A percentile compares a stretch with the other conserved stretches of the same genome.
phyloP scores from a whole-genome alignment of 139 green algal genomes.

The Picochlorum sp. region DNA sequence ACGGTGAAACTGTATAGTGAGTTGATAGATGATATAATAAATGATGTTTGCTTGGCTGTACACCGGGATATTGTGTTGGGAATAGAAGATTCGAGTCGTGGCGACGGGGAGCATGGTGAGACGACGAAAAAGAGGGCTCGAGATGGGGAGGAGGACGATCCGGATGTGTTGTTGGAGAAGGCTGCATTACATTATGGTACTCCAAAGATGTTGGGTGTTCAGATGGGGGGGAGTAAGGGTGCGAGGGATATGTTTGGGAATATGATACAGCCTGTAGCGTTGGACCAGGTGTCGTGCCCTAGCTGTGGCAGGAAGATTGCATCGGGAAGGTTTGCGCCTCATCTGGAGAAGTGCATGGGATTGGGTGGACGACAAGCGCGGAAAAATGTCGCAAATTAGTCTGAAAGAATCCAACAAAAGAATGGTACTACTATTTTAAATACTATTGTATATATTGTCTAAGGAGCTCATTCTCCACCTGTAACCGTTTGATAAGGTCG shows the following conservation, averaged over 20 bases:
- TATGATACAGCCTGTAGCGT: conserved; percentile 56
- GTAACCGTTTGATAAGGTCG: not conserved
- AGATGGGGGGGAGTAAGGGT: conserved; percentile 14
- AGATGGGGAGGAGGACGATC: too few species aligned
- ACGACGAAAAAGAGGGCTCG: too few species aligned
- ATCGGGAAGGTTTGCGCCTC: conserved; percentile 63
- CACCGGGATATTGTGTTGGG: conserved; percentile 38
- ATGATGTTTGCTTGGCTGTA: conserved; percentile 51
- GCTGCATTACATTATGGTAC: conserved; percentile 1
- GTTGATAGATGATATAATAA: conserved; percentile 35
- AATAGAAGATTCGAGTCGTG: not conserved
- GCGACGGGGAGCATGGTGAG: not conserved
- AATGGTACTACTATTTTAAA: too few species aligned
- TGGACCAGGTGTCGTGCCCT: conserved; percentile 57
- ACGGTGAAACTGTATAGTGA: conserved; percentile 19
- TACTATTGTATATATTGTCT: too few species aligned
- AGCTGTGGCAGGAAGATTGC: conserved; percentile 57
- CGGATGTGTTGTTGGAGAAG: not conserved
- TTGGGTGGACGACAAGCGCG: conserved; percentile 40
- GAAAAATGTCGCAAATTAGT: not conserved
- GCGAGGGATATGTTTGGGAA: conserved; percentile 67
- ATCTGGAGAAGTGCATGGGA: conserved; percentile 79
- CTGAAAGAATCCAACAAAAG: not conserved
- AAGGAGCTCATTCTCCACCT: not conserved
- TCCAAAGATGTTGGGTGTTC: conserved; percentile 7